Evolutionary conservation across 306 rosid species (phyloP).

Genomic region (Cicer yamashitae): DNA sequence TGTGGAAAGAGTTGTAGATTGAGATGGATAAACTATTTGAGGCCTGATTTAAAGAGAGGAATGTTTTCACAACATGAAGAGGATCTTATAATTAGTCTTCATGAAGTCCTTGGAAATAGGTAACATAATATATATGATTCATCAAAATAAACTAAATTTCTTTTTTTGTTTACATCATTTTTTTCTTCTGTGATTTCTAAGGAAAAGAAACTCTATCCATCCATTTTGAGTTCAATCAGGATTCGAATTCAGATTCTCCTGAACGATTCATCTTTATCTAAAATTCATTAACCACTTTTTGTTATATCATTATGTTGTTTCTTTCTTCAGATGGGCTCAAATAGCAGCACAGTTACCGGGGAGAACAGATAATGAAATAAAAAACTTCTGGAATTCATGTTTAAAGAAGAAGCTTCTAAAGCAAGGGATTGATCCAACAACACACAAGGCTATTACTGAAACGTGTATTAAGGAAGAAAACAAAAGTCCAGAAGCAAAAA

Average conservation of each 20-base stretch:
- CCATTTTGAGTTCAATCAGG: no score
- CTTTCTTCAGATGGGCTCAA: constrained; percentile 73
- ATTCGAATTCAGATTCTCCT: no score
- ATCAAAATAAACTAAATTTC: background rate
- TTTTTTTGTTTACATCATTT: no score
- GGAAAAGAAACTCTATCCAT: no score
- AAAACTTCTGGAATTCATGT: constrained; percentile 94
- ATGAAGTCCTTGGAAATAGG: constrained; percentile 89
- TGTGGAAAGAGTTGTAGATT: constrained; percentile 94
- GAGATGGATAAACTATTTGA: constrained; percentile 91
- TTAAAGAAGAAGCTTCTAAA: constrained; percentile 91
- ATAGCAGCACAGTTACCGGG: constrained; percentile 95
- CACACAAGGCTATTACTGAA: constrained; percentile 78
- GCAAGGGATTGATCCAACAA: constrained; percentile 92
- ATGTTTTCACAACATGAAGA: constrained; percentile 89
- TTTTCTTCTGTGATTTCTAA: no score
- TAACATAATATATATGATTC: constrained; percentile 30
- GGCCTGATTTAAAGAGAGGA: constrained; percentile 95
- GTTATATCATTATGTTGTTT: background rate
- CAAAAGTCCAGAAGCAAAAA: constrained; percentile 47
- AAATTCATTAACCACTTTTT: background rate
- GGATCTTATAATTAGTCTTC: constrained; percentile 80
- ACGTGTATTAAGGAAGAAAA: constrained; percentile 52
- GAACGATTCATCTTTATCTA: no score
- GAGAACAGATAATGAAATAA: constrained; percentile 96